Evolutionary conservation across 257 asterid genomes (phyloP).

Genomic region (Solanum medicagineum): DNA sequence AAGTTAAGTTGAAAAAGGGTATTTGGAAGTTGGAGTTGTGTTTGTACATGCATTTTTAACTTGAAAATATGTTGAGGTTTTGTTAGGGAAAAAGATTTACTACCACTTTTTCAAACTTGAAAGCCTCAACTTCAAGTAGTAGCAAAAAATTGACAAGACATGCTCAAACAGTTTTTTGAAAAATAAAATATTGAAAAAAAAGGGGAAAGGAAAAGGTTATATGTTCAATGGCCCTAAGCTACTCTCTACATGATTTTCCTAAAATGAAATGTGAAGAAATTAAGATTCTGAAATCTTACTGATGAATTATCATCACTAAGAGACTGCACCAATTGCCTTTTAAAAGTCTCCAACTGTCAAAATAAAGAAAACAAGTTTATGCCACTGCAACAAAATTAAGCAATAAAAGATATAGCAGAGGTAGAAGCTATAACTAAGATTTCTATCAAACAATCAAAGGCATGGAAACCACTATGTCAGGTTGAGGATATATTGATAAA

Average conservation of each 20-base stretch:
- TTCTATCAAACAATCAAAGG: not conserved
- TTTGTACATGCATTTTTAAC: not conserved
- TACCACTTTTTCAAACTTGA: not conserved
- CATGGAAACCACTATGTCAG: not conserved
- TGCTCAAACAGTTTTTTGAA: not conserved
- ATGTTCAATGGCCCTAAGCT: not conserved
- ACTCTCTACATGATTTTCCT: not conserved
- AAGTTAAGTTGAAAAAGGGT: not conserved
- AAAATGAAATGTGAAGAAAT: not conserved
- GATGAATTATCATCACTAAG: constrained; percentile 68
- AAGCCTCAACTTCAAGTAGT: not conserved
- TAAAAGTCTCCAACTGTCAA: constrained; percentile 77
- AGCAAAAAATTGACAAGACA: not conserved
- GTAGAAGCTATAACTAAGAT: not conserved
- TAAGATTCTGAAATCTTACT: constrained; percentile 24
- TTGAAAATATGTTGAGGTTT: not conserved
- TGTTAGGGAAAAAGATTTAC: not conserved
- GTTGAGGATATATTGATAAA: not conserved
- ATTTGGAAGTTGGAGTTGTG: not conserved
- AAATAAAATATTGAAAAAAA: too few species aligned
- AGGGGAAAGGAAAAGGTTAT: not conserved
- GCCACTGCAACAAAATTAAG: not conserved
- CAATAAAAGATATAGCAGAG: not conserved
- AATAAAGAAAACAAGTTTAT: not conserved
- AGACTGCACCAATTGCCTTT: constrained; percentile 87